Conservation (phyloP, 441 rosid species). For the Populus hybrid region DNA sequence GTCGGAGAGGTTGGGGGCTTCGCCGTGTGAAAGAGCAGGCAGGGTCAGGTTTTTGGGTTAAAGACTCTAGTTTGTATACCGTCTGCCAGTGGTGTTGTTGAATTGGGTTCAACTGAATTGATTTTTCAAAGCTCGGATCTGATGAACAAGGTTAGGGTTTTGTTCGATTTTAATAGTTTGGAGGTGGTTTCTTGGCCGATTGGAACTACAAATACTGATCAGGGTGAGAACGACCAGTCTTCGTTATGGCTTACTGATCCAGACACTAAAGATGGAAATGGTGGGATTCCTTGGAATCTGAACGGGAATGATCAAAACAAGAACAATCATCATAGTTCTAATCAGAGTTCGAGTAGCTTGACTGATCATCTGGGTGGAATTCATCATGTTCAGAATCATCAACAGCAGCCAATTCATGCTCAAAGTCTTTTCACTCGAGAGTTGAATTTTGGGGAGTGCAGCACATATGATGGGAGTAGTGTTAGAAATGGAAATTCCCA, state of each 20-base stretch:
- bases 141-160: slow-evolving; percentile 61
- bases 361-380: slow-evolving; percentile 40
- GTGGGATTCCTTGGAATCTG: slow-evolving; percentile 16
- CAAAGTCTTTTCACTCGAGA: slow-evolving; percentile 41
- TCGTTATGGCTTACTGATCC: slow-evolving; percentile 75
- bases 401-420: slow-evolving; percentile 27
- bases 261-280: slow-evolving; percentile 41
- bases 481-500: slow-evolving; percentile 42
- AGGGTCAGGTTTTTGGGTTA: slow-evolving; percentile 68
- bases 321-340: slow-evolving; percentile 36
- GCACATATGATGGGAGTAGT: no score
- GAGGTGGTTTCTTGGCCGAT: slow-evolving; percentile 60
- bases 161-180: slow-evolving; percentile 59
- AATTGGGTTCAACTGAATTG: slow-evolving; percentile 76
- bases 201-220: slow-evolving; percentile 42
- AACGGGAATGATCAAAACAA: slow-evolving; percentile 17
- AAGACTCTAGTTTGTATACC: slow-evolving; percentile 85
- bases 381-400: slow-evolving; percentile 29
- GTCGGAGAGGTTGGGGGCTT: slow-evolving; percentile 53
- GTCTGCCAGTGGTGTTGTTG: slow-evolving; percentile 84
- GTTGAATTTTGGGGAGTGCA: slow-evolving; percentile 63
- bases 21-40: no score
- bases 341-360: slow-evolving; percentile 48
- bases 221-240: slow-evolving; percentile 83
- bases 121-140: slow-evolving; percentile 76